Conservation (phyloP, 108 stramenopile species). For the Pseudonitzschia pungens region DNA sequence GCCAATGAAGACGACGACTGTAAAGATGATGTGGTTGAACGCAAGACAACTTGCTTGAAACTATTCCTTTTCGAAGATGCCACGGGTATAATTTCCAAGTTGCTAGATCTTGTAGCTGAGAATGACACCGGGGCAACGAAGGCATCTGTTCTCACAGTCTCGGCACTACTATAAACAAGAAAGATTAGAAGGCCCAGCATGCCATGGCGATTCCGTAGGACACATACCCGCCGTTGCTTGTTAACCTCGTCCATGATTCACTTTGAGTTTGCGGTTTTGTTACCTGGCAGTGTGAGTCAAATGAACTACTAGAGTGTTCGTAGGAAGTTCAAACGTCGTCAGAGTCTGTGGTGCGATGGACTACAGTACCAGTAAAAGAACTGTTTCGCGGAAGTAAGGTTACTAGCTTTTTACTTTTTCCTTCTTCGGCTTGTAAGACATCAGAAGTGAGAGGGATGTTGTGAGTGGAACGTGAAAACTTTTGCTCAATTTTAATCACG, state of each 20-base stretch:
- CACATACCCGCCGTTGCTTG: background rate
- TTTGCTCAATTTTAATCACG: slow-evolving; percentile 2
- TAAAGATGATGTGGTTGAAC: slow-evolving; percentile 1
- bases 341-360: background rate
- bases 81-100: background rate
- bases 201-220: slow-evolving; percentile 5
- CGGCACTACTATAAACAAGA: slow-evolving; percentile 2
- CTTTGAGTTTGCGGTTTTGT: too few species aligned
- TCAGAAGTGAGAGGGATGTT: background rate
- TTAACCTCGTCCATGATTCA: background rate
- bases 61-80: background rate
- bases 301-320: too few species aligned
- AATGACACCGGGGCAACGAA: background rate
- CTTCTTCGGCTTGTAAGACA: background rate
- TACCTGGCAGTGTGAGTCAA: too few species aligned
- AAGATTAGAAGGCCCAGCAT: slow-evolving; percentile 5
- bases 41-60: background rate
- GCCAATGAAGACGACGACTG: background rate
- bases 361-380: background rate
- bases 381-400: too few species aligned
- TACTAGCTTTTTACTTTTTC: background rate
- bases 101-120: background rate
- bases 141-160: slow-evolving; percentile 7
- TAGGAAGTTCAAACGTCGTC: background rate
- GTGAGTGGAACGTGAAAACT: slow-evolving; percentile 1